Base-by-base conservation (phyloP, 768 basidiomycete genomes). In the Kwoniella newhampshirensis region DNA sequence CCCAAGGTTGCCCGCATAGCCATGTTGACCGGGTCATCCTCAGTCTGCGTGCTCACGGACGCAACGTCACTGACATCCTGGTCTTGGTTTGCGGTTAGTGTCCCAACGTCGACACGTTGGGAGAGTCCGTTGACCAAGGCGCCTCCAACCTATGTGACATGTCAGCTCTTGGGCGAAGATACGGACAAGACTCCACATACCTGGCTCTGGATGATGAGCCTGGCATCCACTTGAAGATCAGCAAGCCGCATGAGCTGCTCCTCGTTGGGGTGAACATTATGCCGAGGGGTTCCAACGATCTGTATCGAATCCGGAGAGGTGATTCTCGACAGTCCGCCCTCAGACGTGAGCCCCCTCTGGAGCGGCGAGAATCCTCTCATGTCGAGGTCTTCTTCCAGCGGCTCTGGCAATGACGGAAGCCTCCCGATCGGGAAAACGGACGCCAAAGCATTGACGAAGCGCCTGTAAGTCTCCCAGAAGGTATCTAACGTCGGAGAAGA, bases 201-300 rank as follows among this genome's bases (percentile, higher is more conserved):
- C 80, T 85, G 81, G 53, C 82, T 77, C 54, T 81, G 79, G 23
- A 82, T 81, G 21, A 94, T 73, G 89, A 78, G 74, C 60, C 78
- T 81, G 0, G 86, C 87, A 68, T 96, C 91, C 13, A 81, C 77
- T 44, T 92, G 79, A 39, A 96, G 78, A 77, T 96, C 94, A 43
- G 84, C 81, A 56, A 99, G 88, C 63, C 96, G 82, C 90, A 97
- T 93, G 40, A 99, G 78, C 66, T 93, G 89, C 79, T 94, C 91
- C 57, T 89, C 92, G 66, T 99, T 98, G 7, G 96, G 96, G 78
- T 98, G 87, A 1, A 83, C 83, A 6, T 75, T 71, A 1, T 45
- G 41, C 0, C 43, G 44, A 5, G 46, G 39, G 32, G 39, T 36
- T 35, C 41, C 51, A 49, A 42, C 46, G 7, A 32, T 45, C 4